These are phyloP conservation scores for Suillus paluster DNA, from an alignment of 768 basidiomycete genomes.

Conservation along the genomic window DNA sequence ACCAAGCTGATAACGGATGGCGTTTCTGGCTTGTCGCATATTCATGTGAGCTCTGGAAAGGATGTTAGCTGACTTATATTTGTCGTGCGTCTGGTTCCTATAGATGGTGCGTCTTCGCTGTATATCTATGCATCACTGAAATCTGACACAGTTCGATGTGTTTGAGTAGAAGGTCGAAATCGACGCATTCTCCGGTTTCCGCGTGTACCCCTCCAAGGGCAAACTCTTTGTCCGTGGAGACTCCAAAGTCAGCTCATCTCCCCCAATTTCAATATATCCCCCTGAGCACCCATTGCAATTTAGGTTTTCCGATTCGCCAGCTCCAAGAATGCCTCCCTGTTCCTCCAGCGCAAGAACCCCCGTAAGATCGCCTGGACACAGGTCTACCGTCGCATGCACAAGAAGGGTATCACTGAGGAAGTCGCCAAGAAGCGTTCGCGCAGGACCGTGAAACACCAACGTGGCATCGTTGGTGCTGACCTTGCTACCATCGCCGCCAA, in stretches of 20 bases:
- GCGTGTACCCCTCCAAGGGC: conserved; percentile 98
- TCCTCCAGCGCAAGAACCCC: conserved; percentile 99
- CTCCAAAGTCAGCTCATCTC: conserved; percentile 72
- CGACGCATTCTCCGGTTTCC: conserved; percentile 96
- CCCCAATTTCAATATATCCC: background rate
- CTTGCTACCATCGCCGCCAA: conserved; percentile 88
- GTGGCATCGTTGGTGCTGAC: conserved; percentile 97
- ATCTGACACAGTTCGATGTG: conserved; percentile 7
- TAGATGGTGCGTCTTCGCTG: conserved; percentile 30
- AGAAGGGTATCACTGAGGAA: conserved; percentile 99
- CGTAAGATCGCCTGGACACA: conserved; percentile 99
- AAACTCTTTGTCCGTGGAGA: conserved; percentile 94
- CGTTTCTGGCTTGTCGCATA: conserved; percentile 17
- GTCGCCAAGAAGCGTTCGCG: conserved; percentile 98
- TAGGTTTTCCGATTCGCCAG: conserved; percentile 95
- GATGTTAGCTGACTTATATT: conserved; percentile 22
- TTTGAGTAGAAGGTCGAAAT: conserved; percentile 90
- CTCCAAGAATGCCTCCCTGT: conserved; percentile 95
- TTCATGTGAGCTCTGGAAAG: conserved; percentile 18
- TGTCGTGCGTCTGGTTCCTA: background rate
- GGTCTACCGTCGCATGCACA: conserved; percentile 96
- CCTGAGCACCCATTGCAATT: background rate
- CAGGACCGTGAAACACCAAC: conserved; percentile 96
- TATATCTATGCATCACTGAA: background rate
- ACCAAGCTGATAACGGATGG: conserved; percentile 40